phyloP scores from a whole-genome alignment of 176 grass and related monocot genomes.

The Oryza brachyantha region DNA sequence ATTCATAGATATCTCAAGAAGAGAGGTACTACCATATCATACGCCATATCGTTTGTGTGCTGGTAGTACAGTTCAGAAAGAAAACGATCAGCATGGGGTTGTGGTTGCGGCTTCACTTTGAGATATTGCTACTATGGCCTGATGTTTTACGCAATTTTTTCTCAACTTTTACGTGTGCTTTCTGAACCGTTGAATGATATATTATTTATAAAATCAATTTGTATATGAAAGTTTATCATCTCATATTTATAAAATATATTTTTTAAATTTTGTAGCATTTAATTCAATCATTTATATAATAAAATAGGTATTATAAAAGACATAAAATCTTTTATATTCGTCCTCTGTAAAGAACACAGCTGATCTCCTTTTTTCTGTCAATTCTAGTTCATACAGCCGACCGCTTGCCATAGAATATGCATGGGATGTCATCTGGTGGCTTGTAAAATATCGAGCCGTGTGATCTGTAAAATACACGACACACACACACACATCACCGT shows the following conservation, averaged over 20 bases:
- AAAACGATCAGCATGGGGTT: neutral
- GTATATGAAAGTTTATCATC: too few relatives aligned
- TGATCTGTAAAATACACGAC: constrained; percentile 26
- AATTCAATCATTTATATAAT: too few relatives aligned
- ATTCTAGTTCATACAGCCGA: neutral
- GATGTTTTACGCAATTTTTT: too few relatives aligned
- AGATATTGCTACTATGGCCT: neutral
- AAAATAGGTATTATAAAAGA: too few relatives aligned
- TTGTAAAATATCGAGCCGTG: neutral
- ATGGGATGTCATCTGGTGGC: neutral
- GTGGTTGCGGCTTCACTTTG: neutral
- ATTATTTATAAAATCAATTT: too few relatives aligned
- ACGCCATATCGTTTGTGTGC: neutral
- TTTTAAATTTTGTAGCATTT: too few relatives aligned
- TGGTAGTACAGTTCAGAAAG: neutral
- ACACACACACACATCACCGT: neutral
- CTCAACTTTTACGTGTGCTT: too few relatives aligned
- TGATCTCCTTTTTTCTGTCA: neutral
- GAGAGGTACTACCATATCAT: neutral
- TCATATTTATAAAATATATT: too few relatives aligned
- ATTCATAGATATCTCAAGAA: neutral
- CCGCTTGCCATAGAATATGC: neutral
- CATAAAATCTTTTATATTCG: too few relatives aligned
- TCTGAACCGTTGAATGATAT: too few relatives aligned
- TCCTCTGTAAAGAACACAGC: too few relatives aligned